These are phyloP conservation scores for Lycium ferocissimum DNA, from an alignment of 257 asterid genomes.

Conservation along the genomic window DNA sequence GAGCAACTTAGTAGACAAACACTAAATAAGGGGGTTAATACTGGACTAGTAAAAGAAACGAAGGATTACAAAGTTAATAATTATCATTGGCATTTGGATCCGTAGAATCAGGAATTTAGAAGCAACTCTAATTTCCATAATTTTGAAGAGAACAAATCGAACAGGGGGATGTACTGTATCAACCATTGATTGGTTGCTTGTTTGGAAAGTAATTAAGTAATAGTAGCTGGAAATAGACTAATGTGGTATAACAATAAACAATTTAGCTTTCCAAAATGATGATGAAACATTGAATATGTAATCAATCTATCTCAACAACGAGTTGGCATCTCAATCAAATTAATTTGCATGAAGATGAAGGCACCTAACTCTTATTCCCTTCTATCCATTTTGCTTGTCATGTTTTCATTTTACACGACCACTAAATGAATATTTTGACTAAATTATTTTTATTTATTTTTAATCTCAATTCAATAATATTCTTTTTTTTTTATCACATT, in stretches of 20 bases:
- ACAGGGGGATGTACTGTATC: constrained; percentile 20
- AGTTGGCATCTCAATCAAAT: constrained; percentile 19
- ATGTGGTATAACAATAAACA: neutral
- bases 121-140: neutral
- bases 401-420: no score
- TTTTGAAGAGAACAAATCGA: neutral
- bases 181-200: neutral
- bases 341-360: constrained; percentile 9
- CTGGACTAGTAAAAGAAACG: no score
- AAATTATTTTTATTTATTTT: no score
- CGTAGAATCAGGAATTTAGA: neutral
- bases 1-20: no score
- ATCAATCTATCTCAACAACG: neutral
- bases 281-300: constrained; percentile 1
- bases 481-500: no score
- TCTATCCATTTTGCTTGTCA: no score
- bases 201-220: neutral
- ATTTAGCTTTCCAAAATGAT: neutral
- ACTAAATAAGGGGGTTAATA: no score
- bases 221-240: neutral
- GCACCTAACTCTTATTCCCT: constrained; percentile 17
- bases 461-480: no score
- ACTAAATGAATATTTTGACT: no score
- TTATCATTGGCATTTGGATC: neutral
- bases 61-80: neutral